Base-by-base conservation (phyloP, 345 rosid species). In the Citrus reticulata region DNA sequence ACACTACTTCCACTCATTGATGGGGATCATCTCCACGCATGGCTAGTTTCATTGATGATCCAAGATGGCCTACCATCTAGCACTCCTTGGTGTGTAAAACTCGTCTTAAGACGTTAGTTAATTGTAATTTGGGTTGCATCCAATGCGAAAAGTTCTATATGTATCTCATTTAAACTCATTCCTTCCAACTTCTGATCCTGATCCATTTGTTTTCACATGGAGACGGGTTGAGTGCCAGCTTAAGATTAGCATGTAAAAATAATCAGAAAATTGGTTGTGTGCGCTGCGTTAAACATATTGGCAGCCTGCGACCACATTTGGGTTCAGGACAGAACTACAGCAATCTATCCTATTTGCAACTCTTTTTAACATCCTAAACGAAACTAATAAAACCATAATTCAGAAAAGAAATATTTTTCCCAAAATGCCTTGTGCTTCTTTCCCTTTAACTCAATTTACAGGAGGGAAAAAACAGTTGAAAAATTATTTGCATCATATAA, bases 401-500 rank as follows among this genome's bases (percentile, higher is more conserved):
- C 7, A 24, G 30, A 9, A 46, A 30, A 17, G 29, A 40, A 65
- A 54, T 2, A 0, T 24, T 29, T 24, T n/a, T 16, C 27, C 29
- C 32, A 62, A 27, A 27, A 73, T n/a, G 68, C 60, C 40, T 34
- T 40, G 9, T 32, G 34, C 71, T 37, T 59, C 74, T 70, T 84
- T 29, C 78, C 57, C 13, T 46, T 60, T 13, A 51, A 74, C 55
- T 74, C 78, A 22, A 78, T 79, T 81, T 82, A 87, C 75, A 84
- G 13, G 11, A 65, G 63, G 39, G 59, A 42, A 68, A 68, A 49
- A 71, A 60, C 8, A 40, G 63, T 75, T 68, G 34, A 10, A 81
- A 81, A 80, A 72, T 84, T 68, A 81, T 84, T 84, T 57, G 62
- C 66, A 55, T 34, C 51, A 65, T 75, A 79, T 74, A 75, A 34